Percentiles rank a stretch among this genome's conserved stretches.
phyloP scores from a whole-genome alignment of 2,329 filamentous ascomycete species.

The Xylaria sp. region DNA sequence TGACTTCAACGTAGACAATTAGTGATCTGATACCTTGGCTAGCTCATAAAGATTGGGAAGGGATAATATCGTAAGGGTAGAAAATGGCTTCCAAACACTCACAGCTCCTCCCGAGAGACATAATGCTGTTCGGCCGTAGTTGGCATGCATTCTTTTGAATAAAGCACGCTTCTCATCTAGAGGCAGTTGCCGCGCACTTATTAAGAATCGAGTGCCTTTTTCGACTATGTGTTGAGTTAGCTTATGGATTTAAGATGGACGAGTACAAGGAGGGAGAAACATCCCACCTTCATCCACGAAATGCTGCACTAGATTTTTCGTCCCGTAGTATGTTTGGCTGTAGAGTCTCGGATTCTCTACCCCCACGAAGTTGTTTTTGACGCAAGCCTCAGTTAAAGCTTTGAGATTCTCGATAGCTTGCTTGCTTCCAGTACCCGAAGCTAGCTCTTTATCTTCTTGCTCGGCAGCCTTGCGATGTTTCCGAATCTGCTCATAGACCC shows the following conservation, averaged over 20 bases:
- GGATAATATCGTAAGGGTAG: background rate
- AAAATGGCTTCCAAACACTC: constrained; percentile 7
- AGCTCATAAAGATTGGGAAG: background rate
- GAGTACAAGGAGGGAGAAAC: constrained; percentile 10
- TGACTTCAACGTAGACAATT: constrained; percentile 53
- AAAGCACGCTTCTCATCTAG: constrained; percentile 79
- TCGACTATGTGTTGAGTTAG: constrained; percentile 61
- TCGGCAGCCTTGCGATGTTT: constrained; percentile 71
- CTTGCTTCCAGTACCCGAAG: constrained; percentile 50
- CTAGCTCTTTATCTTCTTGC: constrained; percentile 54
- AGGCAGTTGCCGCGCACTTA: constrained; percentile 72
- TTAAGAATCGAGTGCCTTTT: constrained; percentile 72
- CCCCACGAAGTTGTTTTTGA: constrained; percentile 97
- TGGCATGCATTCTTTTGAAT: constrained; percentile 89
- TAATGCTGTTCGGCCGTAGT: constrained; percentile 90
- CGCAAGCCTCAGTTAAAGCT: constrained; percentile 83
- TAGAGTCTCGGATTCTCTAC: constrained; percentile 95
- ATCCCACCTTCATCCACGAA: constrained; percentile 82
- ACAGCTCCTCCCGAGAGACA: constrained; percentile 89
- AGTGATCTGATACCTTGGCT: background rate
- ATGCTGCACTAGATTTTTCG: constrained; percentile 91
- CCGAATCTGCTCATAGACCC: constrained; percentile 79
- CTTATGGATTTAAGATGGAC: background rate
- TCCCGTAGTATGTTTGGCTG: constrained; percentile 96
- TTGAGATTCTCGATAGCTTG: constrained; percentile 79